Evolutionary conservation across 306 rosid genomes (phyloP).

Genomic region (Rosa rugosa): DNA sequence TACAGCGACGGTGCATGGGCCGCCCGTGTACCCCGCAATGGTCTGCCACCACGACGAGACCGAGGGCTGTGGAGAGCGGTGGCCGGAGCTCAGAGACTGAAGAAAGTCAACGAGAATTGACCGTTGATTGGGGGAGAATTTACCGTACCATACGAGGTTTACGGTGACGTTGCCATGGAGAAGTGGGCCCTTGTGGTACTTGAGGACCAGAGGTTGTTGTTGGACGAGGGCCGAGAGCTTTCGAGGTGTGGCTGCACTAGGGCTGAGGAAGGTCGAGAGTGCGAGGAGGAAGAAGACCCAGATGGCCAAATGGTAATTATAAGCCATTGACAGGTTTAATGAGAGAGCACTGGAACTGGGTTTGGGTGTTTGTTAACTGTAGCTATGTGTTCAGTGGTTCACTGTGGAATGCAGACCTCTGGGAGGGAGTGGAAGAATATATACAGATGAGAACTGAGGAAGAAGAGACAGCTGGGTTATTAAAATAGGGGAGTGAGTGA

Average conservation of each 20-base stretch:
- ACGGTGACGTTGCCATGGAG: slow-evolving; percentile 30
- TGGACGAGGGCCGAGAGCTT: slow-evolving; percentile 29
- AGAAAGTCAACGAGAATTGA: slow-evolving; percentile 31
- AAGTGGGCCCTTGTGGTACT: slow-evolving; percentile 38
- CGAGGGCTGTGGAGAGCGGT: background rate
- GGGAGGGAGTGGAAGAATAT: background rate
- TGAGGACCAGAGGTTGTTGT: slow-evolving; percentile 18
- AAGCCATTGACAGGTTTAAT: slow-evolving; percentile 17
- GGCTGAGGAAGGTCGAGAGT: slow-evolving; percentile 9
- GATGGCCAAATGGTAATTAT: background rate
- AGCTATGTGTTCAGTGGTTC: background rate
- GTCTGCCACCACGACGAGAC: slow-evolving; percentile 37
- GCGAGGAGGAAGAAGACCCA: slow-evolving; percentile 6
- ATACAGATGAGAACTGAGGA: background rate
- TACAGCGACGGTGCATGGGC: slow-evolving; percentile 16
- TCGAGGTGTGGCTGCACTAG: slow-evolving; percentile 4
- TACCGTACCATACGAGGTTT: slow-evolving; percentile 34
- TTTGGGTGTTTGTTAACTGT: background rate
- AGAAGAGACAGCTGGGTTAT: background rate
- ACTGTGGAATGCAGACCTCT: background rate
- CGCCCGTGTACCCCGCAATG: slow-evolving; percentile 19
- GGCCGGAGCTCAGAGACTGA: slow-evolving; percentile 15
- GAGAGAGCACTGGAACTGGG: background rate
- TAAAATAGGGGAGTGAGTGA: slow-evolving; percentile 1
- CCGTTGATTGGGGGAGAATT: slow-evolving; percentile 28